These are phyloP conservation scores for Pyrenophora graminea DNA, from an alignment of 2,329 filamentous ascomycete species.

Conservation along the genomic window DNA sequence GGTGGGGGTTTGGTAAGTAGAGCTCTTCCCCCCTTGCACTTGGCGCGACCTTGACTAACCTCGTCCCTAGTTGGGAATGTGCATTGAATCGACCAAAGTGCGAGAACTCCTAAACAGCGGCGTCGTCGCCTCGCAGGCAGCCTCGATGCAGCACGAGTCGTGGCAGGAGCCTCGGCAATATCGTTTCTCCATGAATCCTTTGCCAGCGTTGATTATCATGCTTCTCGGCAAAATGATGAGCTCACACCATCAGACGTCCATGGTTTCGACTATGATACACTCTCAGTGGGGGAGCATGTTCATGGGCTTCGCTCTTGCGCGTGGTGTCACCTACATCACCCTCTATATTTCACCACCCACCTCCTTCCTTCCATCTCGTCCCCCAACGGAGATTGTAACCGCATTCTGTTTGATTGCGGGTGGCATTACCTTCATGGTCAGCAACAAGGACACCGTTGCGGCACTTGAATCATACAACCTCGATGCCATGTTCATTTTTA, in stretches of 20 bases:
- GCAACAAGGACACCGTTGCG: constrained; percentile 74
- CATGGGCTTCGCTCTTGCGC: constrained; percentile 76
- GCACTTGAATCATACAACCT: constrained; percentile 77
- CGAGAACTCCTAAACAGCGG: constrained; percentile 66
- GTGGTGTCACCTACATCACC: constrained; percentile 77
- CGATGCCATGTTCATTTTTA: constrained; percentile 93
- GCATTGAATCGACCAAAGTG: constrained; percentile 72
- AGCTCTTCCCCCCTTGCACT: constrained; percentile 3
- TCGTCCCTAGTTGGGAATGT: constrained; percentile 68
- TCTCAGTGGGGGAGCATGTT: constrained; percentile 90
- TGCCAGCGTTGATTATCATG: constrained; percentile 84
- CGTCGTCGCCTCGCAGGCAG: constrained; percentile 46
- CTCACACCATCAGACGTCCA: constrained; percentile 81
- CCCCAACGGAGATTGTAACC: constrained; percentile 85
- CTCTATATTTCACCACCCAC: constrained; percentile 79
- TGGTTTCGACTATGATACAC: constrained; percentile 90
- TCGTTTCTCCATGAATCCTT: constrained; percentile 78
- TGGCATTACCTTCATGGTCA: constrained; percentile 90
- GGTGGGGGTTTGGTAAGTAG: constrained; percentile 79
- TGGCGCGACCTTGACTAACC: constrained; percentile 29
- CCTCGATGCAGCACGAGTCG: constrained; percentile 43
- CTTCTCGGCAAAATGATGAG: constrained; percentile 94
- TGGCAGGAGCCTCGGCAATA: constrained; percentile 69
- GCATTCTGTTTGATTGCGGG: constrained; percentile 86
- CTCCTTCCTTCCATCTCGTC: constrained; percentile 79